These are phyloP conservation scores for Caryopteris hybrid DNA, from an alignment of 305 asterid species.

Conservation along the genomic window DNA sequence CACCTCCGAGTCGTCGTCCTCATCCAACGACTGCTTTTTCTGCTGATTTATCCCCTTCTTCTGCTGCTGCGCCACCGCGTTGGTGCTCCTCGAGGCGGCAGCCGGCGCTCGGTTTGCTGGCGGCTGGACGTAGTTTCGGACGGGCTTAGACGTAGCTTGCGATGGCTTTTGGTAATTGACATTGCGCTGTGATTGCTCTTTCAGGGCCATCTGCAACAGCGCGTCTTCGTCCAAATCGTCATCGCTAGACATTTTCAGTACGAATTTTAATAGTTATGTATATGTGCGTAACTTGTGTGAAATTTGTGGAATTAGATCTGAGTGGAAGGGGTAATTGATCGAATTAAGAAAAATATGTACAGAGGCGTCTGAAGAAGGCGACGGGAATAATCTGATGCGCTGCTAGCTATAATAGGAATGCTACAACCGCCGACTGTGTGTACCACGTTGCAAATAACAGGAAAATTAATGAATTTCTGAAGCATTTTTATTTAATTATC, in stretches of 20 bases:
- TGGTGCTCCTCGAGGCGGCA: constrained; percentile 20
- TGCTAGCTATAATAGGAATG: background rate
- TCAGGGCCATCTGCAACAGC: constrained; percentile 92
- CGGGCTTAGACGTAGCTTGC: constrained; percentile 60
- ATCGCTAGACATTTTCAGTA: constrained; percentile 63
- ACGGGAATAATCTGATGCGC: constrained; percentile 17
- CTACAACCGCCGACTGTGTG: background rate
- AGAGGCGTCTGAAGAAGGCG: constrained; percentile 23
- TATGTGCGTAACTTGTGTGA: constrained; percentile 13
- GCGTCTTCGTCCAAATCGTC: constrained; percentile 90
- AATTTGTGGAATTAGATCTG: constrained; percentile 35
- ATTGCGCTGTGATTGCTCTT: constrained; percentile 90
- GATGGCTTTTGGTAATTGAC: constrained; percentile 67
- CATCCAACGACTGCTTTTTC: constrained; percentile 48
- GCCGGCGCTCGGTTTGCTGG: constrained; percentile 46
- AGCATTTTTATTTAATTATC: too few relatives aligned
- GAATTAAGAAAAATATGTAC: constrained; percentile 5
- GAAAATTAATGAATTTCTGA: too few relatives aligned
- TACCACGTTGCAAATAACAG: constrained; percentile 5
- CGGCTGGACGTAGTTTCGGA: constrained; percentile 84
- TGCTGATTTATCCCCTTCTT: constrained; percentile 33
- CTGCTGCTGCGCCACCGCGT: constrained; percentile 28
- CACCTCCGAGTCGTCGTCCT: constrained; percentile 94
- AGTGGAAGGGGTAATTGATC: constrained; percentile 14
- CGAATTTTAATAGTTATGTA: constrained; percentile 4